Evolutionary conservation across 169 alveolate genomes (phyloP), one percentile per base, ranked within the genome.

Genomic region (Sarcocystis neurona): DNA sequence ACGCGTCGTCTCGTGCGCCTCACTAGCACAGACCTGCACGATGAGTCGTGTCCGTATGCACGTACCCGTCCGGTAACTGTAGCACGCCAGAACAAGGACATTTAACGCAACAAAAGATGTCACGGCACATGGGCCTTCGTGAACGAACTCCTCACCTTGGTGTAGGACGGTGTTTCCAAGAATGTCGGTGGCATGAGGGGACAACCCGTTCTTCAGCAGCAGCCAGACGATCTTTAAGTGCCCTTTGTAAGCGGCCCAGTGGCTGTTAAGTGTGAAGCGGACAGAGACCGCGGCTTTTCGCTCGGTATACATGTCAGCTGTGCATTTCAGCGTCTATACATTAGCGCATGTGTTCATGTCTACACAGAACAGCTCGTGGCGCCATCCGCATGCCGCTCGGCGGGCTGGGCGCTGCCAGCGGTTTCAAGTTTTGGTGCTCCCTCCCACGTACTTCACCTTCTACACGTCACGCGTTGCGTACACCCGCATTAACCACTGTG

Each of bases 201-300:
- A 77, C 2, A 84, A 70, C 3, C 87, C 90, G 30, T 68, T 79
- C 34, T 75, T 68, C 70, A 89, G 68, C 48, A 89, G 93, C 41
- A 89, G 72, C 89, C 82, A 41, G 20, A 89, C 63, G 53, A 89
- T 75, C 48, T 47, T 72, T 70, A 60, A 39, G 6, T 58, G 85
- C 0, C 93, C 93, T 41, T 89, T 89, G n/a, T 37, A 80, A 1
- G 88, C 89, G 37, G 93, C 92, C 92, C 92, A 88, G 44, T 82
- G 89, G 44, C 92, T 88, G 88, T 37, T 43, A 79, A 44, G 72
- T n/a, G 37, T 58, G 20, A n/a, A 58, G n/a, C 20, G n/a, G 70
- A 20, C 10, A 58, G n/a, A n/a, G n/a, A n/a, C n/a, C n/a, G n/a
- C n/a, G n/a, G n/a, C n/a, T n/a, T n/a, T n/a, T n/a, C n/a, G n/a